Evolutionary conservation across 2,329 filamentous ascomycete species (phyloP).

Genomic region (Alternaria sp.): DNA sequence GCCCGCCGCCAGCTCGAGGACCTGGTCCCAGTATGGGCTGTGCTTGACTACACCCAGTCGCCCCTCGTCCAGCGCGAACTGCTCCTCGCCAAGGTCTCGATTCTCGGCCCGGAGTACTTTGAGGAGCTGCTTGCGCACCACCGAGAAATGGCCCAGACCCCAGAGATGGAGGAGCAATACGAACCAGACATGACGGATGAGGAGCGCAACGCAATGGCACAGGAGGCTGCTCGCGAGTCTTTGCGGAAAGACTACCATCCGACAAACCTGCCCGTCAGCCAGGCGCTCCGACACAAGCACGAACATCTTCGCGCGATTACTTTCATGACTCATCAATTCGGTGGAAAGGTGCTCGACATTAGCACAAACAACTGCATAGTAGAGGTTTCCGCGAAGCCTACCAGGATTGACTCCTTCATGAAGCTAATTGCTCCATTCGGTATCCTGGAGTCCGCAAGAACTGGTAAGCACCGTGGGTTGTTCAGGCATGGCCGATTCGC

Average conservation of each 20-base stretch:
- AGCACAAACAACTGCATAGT: slow-evolving; percentile 99
- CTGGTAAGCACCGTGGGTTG: slow-evolving; percentile 59
- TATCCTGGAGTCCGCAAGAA: slow-evolving; percentile 93
- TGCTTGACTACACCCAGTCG: slow-evolving; percentile 91
- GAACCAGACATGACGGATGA: slow-evolving; percentile 37
- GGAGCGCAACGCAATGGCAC: slow-evolving; percentile 39
- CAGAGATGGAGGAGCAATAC: slow-evolving; percentile 37
- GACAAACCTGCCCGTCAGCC: slow-evolving; percentile 79
- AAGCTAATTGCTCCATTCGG: slow-evolving; percentile 94
- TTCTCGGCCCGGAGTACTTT: slow-evolving; percentile 96
- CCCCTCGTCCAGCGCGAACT: slow-evolving; percentile 95
- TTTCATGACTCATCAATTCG: slow-evolving; percentile 95
- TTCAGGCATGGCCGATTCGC: not conserved
- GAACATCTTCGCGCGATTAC: slow-evolving; percentile 97
- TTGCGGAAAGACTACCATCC: slow-evolving; percentile 79
- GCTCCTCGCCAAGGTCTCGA: slow-evolving; percentile 94
- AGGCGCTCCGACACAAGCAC: slow-evolving; percentile 95
- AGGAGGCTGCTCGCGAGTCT: slow-evolving; percentile 50
- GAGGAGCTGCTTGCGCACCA: slow-evolving; percentile 96
- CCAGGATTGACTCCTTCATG: slow-evolving; percentile 94
- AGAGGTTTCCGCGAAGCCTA: slow-evolving; percentile 91
- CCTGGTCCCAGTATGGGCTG: slow-evolving; percentile 96
- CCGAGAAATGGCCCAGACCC: slow-evolving; percentile 76
- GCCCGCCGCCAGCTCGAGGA: slow-evolving; percentile 94
- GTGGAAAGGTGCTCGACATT: slow-evolving; percentile 96